Percentiles rank a stretch among this genome's conserved stretches.
phyloP scores from a whole-genome alignment of 2,329 filamentous ascomycete genomes.

The Phaeosphaeriaceae sp. region DNA sequence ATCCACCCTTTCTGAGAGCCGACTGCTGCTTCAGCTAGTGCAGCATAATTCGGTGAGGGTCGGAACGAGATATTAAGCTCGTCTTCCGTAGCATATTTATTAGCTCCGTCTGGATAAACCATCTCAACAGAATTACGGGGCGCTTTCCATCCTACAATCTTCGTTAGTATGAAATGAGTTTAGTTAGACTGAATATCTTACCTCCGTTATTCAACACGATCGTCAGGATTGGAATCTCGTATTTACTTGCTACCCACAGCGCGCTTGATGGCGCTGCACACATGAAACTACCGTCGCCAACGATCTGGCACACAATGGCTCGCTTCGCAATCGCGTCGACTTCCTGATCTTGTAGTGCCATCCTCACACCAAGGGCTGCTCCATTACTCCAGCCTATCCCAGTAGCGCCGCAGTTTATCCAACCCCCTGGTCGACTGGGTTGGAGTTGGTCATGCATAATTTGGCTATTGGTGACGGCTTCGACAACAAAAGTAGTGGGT shows the following conservation, averaged over 20 bases:
- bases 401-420: slow-evolving; percentile 62
- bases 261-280: slow-evolving; percentile 63
- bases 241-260: slow-evolving; percentile 63
- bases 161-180: neutral
- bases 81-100: slow-evolving; percentile 63
- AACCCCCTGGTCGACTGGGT: slow-evolving; percentile 49
- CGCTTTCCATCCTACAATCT: slow-evolving; percentile 62
- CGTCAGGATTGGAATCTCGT: slow-evolving; percentile 62
- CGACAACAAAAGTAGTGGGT: slow-evolving; percentile 18
- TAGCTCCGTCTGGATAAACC: slow-evolving; percentile 64
- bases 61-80: slow-evolving; percentile 68
- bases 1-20: slow-evolving; percentile 8
- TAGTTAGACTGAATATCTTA: slow-evolving; percentile 30
- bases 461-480: slow-evolving; percentile 18
- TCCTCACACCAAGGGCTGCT: slow-evolving; percentile 58
- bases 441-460: slow-evolving; percentile 21
- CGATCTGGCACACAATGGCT: slow-evolving; percentile 58
- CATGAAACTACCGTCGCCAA: slow-evolving; percentile 64
- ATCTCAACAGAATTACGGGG: slow-evolving; percentile 63
- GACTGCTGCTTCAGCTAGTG: slow-evolving; percentile 66
- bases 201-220: slow-evolving; percentile 65
- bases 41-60: slow-evolving; percentile 64
- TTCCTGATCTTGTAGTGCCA: slow-evolving; percentile 50
- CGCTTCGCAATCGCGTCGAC: slow-evolving; percentile 42
- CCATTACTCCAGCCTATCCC: slow-evolving; percentile 63